Conservation (phyloP, 768 basidiomycete species). For the Trametes maxima region DNA sequence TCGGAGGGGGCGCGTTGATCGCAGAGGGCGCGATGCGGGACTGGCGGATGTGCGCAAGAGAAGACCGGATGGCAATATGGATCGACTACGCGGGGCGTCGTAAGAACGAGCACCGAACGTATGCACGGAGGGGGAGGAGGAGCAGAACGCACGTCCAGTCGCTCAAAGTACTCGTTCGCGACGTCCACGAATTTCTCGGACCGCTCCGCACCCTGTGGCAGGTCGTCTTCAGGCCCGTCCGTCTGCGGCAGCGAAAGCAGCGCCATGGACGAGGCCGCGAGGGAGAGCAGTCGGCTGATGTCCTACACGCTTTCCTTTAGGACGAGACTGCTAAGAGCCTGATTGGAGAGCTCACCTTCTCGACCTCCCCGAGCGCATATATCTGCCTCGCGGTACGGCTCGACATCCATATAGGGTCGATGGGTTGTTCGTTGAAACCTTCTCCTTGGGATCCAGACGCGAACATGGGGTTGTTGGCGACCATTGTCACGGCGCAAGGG, state of each 20-base stretch:
- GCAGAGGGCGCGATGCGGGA: constrained; percentile 86
- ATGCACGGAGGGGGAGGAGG: not conserved
- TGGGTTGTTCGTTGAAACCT: constrained; percentile 36
- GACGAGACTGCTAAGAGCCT: too few species aligned
- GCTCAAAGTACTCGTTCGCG: constrained; percentile 84
- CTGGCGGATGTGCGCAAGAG: constrained; percentile 78
- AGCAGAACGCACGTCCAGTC: constrained; percentile 61
- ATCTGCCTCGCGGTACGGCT: constrained; percentile 83
- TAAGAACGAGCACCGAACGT: not conserved
- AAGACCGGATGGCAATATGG: constrained; percentile 74
- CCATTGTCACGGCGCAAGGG: not conserved
- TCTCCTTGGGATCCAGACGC: not conserved
- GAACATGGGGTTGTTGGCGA: not conserved
- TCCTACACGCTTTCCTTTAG: constrained; percentile 48
- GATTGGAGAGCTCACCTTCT: constrained; percentile 53
- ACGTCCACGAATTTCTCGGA: constrained; percentile 85
- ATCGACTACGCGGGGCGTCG: constrained; percentile 54
- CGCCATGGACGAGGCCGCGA: constrained; percentile 79
- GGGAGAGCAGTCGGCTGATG: constrained; percentile 70
- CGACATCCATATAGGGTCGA: constrained; percentile 81
- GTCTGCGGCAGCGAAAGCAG: constrained; percentile 84
- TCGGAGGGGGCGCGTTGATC: constrained; percentile 76
- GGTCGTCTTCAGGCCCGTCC: constrained; percentile 62
- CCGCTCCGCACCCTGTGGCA: constrained; percentile 81
- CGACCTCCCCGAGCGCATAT: constrained; percentile 77